phyloP scores from a whole-genome alignment of 805 yeast genomes.

The Ascoidea tarda region DNA sequence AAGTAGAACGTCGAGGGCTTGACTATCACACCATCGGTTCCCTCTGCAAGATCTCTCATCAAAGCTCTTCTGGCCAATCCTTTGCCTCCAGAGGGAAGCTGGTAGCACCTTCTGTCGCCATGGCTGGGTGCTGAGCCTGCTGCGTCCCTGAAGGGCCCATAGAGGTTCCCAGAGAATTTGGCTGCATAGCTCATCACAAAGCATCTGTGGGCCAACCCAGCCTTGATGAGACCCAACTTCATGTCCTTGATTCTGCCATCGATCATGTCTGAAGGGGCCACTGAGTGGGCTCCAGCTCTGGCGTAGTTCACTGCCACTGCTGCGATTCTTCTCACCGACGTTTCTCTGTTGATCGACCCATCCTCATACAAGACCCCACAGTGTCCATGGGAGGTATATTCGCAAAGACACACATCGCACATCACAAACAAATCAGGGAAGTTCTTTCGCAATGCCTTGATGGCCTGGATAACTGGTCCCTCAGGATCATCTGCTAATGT shows the following conservation, averaged over 20 bases:
- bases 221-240: conserved; percentile 69
- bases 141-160: conserved; percentile 97
- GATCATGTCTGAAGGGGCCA: conserved; percentile 96
- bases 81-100: conserved; percentile 82
- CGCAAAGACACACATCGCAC: conserved; percentile 95
- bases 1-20: conserved; percentile 94
- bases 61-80: conserved; percentile 93
- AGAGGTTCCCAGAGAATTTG: conserved; percentile 78
- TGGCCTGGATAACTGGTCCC: conserved; percentile 84
- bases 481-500: conserved; percentile 91
- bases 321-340: conserved; percentile 70
- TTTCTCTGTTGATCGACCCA: conserved; percentile 67
- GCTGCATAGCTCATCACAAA: conserved; percentile 92
- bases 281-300: conserved; percentile 87
- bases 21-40: conserved; percentile 90
- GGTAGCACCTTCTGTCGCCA: conserved; percentile 90
- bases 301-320: conserved; percentile 95
- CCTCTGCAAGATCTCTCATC: conserved; percentile 74
- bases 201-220: conserved; percentile 73
- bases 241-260: conserved; percentile 90
- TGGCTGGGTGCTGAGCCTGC: conserved; percentile 82
- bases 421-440: conserved; percentile 80
- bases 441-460: conserved; percentile 41
- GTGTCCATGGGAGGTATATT: conserved; percentile 95
- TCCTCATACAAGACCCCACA: conserved; percentile 86